These are phyloP conservation scores for Solanum tarijense DNA, from an alignment of 257 asterid genomes.

Conservation along the genomic window DNA sequence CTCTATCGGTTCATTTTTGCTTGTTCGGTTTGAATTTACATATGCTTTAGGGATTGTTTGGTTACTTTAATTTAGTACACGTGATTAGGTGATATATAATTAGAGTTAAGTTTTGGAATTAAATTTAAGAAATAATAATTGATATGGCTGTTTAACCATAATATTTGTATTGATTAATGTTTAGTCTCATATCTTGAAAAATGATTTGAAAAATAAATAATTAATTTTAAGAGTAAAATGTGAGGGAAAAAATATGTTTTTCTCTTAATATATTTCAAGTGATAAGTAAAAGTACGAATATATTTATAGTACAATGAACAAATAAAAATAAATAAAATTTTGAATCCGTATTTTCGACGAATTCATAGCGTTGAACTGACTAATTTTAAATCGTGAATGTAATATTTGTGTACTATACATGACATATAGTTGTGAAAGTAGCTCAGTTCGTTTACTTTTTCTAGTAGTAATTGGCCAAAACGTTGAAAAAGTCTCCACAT, in stretches of 20 bases:
- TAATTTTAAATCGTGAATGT: neutral
- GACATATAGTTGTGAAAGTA: neutral
- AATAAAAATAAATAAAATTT: neutral
- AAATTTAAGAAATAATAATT: neutral
- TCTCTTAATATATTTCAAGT: neutral
- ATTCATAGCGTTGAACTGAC: too few relatives aligned
- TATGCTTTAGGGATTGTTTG: neutral
- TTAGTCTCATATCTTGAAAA: neutral
- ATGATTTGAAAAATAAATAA: neutral
- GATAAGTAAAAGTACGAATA: neutral
- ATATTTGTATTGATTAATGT: neutral
- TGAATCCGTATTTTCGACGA: neutral
- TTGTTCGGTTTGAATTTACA: neutral
- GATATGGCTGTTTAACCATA: neutral
- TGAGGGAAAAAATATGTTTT: too few relatives aligned
- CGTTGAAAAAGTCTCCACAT: neutral
- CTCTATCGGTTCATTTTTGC: neutral
- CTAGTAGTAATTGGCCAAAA: neutral
- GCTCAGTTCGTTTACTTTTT: neutral
- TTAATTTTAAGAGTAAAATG: neutral
- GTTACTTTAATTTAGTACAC: neutral
- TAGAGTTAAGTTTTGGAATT: neutral
- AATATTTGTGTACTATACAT: neutral
- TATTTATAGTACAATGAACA: neutral
- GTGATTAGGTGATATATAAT: neutral